Evolutionary conservation across 1,284 basidiomycete genomes (phyloP).

Genomic region (Cystobasidium slooffiae): DNA sequence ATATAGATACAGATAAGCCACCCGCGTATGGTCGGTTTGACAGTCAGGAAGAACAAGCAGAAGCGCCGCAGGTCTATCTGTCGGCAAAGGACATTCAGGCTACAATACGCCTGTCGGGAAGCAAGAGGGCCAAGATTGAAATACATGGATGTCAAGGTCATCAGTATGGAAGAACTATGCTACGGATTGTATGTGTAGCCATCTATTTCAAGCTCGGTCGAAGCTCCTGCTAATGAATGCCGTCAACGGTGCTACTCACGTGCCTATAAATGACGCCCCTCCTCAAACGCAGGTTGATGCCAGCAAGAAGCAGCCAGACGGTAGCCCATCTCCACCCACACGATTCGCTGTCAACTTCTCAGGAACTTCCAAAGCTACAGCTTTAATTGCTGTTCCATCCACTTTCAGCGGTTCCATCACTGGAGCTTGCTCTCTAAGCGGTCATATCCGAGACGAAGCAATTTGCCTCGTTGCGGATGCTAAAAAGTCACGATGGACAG

Average conservation of each 20-base stretch:
- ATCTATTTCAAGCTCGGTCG: neutral
- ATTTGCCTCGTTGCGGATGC: conserved; percentile 26
- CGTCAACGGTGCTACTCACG: neutral
- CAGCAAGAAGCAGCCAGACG: neutral
- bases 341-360: conserved; percentile 7
- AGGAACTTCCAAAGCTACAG: neutral
- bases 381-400: neutral
- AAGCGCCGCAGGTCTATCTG: conserved; percentile 31
- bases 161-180: conserved; percentile 5
- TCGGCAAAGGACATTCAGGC: conserved; percentile 16
- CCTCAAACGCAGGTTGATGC: neutral
- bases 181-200: conserved; percentile 23
- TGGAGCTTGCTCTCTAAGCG: conserved; percentile 20
- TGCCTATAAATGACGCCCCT: too few species aligned
- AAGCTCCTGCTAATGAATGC: neutral
- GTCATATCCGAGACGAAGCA: conserved; percentile 14
- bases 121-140: conserved; percentile 35
- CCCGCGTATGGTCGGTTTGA: conserved; percentile 28
- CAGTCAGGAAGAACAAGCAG: conserved; percentile 20
- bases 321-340: neutral
- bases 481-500: conserved; percentile 25
- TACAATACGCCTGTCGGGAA: conserved; percentile 21
- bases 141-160: neutral
- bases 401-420: conserved; percentile 24
- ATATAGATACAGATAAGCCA: conserved; percentile 32